A percentile compares a stretch with the other conserved stretches of the same genome.
phyloP scores from a whole-genome alignment of 73 alveolate species.

The Paramecium tetraurelia region DNA sequence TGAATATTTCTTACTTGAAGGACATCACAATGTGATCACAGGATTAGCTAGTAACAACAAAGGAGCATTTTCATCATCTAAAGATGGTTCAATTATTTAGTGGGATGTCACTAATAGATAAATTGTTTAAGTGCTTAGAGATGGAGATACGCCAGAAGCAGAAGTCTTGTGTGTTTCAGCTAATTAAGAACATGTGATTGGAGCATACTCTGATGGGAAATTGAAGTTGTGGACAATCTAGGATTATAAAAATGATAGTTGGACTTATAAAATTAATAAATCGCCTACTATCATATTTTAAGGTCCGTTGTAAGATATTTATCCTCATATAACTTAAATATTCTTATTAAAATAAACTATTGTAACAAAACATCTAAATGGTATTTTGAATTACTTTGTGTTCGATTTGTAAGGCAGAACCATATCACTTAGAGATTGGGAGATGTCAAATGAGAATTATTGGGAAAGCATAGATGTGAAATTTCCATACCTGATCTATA shows the following conservation, averaged over 20 bases:
- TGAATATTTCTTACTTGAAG: background rate
- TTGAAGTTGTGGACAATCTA: background rate
- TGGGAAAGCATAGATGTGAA: background rate
- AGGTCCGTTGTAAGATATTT: background rate
- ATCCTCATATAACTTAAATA: background rate
- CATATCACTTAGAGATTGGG: background rate
- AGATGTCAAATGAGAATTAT: background rate
- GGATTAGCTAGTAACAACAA: background rate
- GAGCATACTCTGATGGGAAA: background rate
- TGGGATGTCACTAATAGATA: background rate
- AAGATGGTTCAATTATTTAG: background rate
- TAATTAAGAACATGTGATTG: background rate
- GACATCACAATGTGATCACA: background rate
- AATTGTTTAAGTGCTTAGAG: slow-evolving; percentile 6
- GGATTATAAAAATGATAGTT: background rate
- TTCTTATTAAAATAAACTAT: background rate
- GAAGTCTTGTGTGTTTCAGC: background rate
- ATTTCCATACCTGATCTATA: background rate
- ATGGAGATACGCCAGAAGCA: background rate
- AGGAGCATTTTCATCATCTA: background rate
- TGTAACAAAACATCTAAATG: background rate
- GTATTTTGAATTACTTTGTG: background rate
- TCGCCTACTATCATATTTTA: background rate
- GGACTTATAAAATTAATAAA: background rate
- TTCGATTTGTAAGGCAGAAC: background rate